phyloP scores from a whole-genome alignment of 208 protist genomes.

The Crithidia acanthocephali region DNA sequence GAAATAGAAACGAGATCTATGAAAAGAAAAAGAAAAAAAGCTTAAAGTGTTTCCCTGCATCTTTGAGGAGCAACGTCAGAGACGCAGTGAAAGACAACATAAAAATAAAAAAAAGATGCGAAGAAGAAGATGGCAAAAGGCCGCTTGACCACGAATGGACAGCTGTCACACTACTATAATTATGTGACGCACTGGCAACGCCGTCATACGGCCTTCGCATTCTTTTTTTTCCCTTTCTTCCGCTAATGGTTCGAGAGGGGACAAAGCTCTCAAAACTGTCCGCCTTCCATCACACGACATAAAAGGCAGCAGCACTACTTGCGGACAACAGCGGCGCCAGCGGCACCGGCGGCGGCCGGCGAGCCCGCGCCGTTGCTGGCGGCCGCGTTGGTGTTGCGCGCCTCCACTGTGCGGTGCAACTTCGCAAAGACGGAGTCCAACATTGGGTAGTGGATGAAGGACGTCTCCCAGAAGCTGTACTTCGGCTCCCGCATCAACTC shows the following conservation, averaged over 20 bases:
- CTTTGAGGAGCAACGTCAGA: too few species aligned
- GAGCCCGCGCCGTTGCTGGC: constrained; percentile 23
- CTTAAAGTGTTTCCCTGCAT: background rate
- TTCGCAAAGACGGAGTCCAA: constrained; percentile 95
- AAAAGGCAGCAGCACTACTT: too few species aligned
- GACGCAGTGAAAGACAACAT: constrained; percentile 12
- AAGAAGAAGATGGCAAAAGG: too few species aligned
- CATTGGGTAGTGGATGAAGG: constrained; percentile 85
- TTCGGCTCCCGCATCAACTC: constrained; percentile 98
- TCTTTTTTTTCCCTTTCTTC: too few species aligned
- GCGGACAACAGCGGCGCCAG: constrained; percentile 13
- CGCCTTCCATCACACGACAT: too few species aligned
- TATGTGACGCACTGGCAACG: too few species aligned
- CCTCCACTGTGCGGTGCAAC: constrained; percentile 77
- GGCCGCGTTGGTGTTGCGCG: constrained; percentile 40
- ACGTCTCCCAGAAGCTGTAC: constrained; percentile 96
- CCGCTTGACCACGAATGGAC: too few species aligned
- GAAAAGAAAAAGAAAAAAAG: constrained; percentile 25
- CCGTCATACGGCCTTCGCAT: background rate
- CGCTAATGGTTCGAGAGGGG: too few species aligned
- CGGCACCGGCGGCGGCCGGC: constrained; percentile 18
- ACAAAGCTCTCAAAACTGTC: too few species aligned
- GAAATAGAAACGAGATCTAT: background rate
- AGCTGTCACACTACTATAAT: too few species aligned
- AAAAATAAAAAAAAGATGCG: constrained; percentile 16